Evolutionary conservation across 2,329 filamentous ascomycete genomes (phyloP).

Genomic region (Pseudocercospora vitis): DNA sequence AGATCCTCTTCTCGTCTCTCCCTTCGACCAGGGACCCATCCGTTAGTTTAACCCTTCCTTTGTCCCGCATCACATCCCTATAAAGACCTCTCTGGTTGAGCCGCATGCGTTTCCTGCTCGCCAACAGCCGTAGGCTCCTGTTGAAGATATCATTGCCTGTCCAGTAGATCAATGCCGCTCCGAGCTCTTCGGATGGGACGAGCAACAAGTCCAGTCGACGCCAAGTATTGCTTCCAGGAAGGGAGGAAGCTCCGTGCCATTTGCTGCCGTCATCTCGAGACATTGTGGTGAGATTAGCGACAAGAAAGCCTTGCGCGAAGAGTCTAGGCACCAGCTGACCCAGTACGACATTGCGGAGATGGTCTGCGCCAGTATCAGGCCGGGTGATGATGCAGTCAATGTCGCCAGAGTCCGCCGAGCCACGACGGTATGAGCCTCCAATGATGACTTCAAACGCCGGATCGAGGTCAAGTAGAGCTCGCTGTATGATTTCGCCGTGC

Average conservation of each 20-base stretch:
- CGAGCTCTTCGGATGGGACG: slow-evolving; percentile 75
- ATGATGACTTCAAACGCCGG: slow-evolving; percentile 67
- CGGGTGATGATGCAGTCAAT: slow-evolving; percentile 84
- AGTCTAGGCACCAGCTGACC: slow-evolving; percentile 63
- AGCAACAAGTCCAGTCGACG: slow-evolving; percentile 81
- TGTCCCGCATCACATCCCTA: slow-evolving; percentile 64
- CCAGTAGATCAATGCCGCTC: slow-evolving; percentile 89
- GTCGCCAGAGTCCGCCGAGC: slow-evolving; percentile 71
- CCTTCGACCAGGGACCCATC: slow-evolving; percentile 73
- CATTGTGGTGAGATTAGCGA: slow-evolving; percentile 61
- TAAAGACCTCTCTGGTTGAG: slow-evolving; percentile 83
- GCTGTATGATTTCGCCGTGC: slow-evolving; percentile 65
- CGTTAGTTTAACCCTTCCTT: slow-evolving; percentile 59
- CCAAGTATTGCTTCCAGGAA: slow-evolving; percentile 66
- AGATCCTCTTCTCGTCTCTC: slow-evolving; percentile 73
- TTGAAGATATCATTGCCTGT: slow-evolving; percentile 96
- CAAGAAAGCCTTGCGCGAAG: slow-evolving; percentile 64
- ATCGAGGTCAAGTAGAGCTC: slow-evolving; percentile 62
- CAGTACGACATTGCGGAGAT: slow-evolving; percentile 64
- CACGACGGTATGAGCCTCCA: slow-evolving; percentile 82
- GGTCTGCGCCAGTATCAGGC: slow-evolving; percentile 54
- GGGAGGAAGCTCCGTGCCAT: slow-evolving; percentile 82
- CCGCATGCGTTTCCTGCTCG: slow-evolving; percentile 76
- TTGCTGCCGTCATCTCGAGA: slow-evolving; percentile 65
- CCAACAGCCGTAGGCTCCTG: slow-evolving; percentile 75